These are phyloP conservation scores for Musa itinerans DNA, from an alignment of 176 grass and related monocot species.

Conservation along the genomic window DNA sequence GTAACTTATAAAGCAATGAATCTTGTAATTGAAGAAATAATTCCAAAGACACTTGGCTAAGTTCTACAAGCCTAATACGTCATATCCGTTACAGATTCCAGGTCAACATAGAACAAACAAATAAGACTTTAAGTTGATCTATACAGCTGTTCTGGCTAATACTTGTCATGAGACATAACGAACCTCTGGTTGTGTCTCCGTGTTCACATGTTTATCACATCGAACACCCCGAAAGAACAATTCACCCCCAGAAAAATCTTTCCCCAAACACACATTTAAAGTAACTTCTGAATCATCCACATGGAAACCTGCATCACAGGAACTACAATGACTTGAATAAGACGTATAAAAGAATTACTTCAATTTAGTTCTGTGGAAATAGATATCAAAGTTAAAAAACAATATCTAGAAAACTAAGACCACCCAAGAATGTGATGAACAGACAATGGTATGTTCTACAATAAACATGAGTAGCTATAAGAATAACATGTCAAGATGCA, in stretches of 20 bases:
- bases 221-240: slow-evolving; percentile 90
- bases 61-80: background rate
- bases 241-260: slow-evolving; percentile 92
- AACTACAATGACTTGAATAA: slow-evolving; percentile 8
- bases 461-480: too few relatives aligned
- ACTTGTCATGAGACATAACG: background rate
- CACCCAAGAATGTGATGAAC: background rate
- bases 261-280: slow-evolving; percentile 92
- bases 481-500: too few relatives aligned
- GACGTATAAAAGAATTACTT: background rate
- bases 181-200: slow-evolving; percentile 76
- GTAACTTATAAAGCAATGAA: background rate
- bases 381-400: background rate
- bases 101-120: background rate
- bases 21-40: background rate
- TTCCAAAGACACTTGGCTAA: background rate
- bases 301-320: slow-evolving; percentile 62
- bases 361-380: background rate
- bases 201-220: slow-evolving; percentile 95
- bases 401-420: background rate
- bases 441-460: background rate
- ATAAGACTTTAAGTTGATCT: background rate
- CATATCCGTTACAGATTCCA: background rate
- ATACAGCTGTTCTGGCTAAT: background rate
- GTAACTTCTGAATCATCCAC: slow-evolving; percentile 98